Base-by-base conservation (phyloP, 2,329 filamentous ascomycete genomes). In the Sclerotiophoma versabilis region DNA sequence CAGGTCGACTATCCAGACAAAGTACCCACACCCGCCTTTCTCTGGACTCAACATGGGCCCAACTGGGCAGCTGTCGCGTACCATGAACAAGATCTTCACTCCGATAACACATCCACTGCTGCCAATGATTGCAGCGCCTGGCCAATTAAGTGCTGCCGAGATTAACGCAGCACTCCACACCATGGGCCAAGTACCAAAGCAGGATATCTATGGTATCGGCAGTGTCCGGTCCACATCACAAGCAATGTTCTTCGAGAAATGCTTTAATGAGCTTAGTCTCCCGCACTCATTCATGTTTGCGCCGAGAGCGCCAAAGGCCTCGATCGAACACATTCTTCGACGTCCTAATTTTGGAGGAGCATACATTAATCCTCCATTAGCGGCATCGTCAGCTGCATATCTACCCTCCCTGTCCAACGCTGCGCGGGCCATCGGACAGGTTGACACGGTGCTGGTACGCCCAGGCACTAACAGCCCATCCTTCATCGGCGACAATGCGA, bases 41-140 rank as follows among this genome's bases (percentile, higher is more conserved):
- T 95, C 91, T 2, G 91, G 89, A 6, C 85, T 96, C 62, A 95
- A 95, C 73, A 95, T 95, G 90, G 90, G 90, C 22, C 87, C 91
- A 64, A 85, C 87, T n/a, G 92, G 92, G 10, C 91, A 96, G 69
- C 84, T 96, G 43, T 95, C 91, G 1, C 84, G 92, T 65, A 90
- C 90, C 0, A 80, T 95, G 53, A 96, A 96, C 76, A 91, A 89
- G 50, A 88, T 93, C 57, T 93, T 96, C 72, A 93, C 91, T 0
- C 91, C 91, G 22, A 93, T 96, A 69, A 96, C 92, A 0, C 91
- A 96, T 67, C 91, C 91, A 1, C 79, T 95, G 9, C 80, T 96
- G 3, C 91, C 92, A 8, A 87, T 92, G 68, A 91, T 95, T 53
- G 91, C 91, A 20, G 91, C 91, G 0, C 91, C 92, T 0, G 92